Base-by-base conservation (phyloP, 108 stramenopile genomes). In the Chaetoceros tenuissimus region DNA sequence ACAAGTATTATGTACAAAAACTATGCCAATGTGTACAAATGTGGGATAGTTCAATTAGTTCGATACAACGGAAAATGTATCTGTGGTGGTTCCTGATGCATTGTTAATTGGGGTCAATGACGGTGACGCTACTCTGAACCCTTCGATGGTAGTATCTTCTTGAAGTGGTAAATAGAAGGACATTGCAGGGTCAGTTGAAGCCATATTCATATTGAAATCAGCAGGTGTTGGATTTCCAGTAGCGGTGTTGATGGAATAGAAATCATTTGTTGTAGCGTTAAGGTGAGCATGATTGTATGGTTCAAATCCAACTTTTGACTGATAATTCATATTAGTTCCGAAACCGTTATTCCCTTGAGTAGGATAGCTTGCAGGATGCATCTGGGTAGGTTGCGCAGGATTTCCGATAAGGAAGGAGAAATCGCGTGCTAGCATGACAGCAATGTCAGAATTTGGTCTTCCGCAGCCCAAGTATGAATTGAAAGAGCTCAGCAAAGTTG, bases 401-500 rank as follows among this genome's bases (percentile, higher is more conserved):
- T 16, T 5, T 18, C 46, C 46, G 17, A 55, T 30, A 51, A 71
- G 55, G 24, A 85, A 69, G 57, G 80, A 74, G 55, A 53, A 90
- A 52, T 90, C 88, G 21, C 88, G 59, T 28, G 77, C 73, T 24
- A 84, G 68, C 78, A 86, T 72, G 61, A 72, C 59, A 16, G 79
- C 75, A 51, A 78, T 75, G 22, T 85, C 82, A 21, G 50, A n/a
- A 1, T 59, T 43, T 3, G 67, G 30, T 8, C 77, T 57, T 1
- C 78, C 74, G n/a, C 72, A 63, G 13, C 57, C 30, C 16, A 69
- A 25, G 58, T 84, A 84, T 0, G 80, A 81, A 21, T 71, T 62
- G 47, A 71, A 86, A 27, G 75, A 75, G 18, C 66, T 59, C 3
- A 90, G 53, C 5, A 81, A 70, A 1, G 70, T 68, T 5, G 55